A percentile compares a stretch with the other conserved stretches of the same genome.
These are phyloP conservation scores for Diaporthe sp. DNA, from an alignment of 2,329 filamentous ascomycete genomes.

Conservation along the genomic window DNA sequence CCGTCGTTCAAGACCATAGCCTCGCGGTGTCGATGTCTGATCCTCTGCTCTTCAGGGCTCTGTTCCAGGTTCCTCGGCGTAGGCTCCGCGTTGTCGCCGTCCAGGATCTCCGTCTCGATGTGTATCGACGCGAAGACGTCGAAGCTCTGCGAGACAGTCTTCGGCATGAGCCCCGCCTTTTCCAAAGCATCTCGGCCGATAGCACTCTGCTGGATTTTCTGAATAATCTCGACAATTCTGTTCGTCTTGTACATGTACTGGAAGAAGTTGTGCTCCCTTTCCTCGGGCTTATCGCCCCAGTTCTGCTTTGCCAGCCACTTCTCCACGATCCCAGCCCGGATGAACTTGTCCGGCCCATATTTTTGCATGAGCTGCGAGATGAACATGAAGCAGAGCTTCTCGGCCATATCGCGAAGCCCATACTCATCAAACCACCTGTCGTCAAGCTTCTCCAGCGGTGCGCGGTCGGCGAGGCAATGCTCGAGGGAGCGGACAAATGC, in stretches of 20 bases:
- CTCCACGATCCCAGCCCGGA: slow-evolving; percentile 76
- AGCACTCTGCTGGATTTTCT: slow-evolving; percentile 61
- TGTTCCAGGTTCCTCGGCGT: slow-evolving; percentile 63
- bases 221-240: slow-evolving; percentile 67
- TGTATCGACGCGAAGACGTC: slow-evolving; percentile 42
- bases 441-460: slow-evolving; percentile 64
- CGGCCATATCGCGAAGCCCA: slow-evolving; percentile 71
- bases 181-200: slow-evolving; percentile 66
- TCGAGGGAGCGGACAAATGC: slow-evolving; percentile 74
- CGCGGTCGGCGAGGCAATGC: slow-evolving; percentile 64
- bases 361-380: slow-evolving; percentile 71
- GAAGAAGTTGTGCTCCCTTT: slow-evolving; percentile 67
- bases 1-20: slow-evolving; percentile 93
- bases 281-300: slow-evolving; percentile 71
- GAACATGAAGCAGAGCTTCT: slow-evolving; percentile 72
- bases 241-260: slow-evolving; percentile 67
- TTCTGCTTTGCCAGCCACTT: slow-evolving; percentile 82
- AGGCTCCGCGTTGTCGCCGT: slow-evolving; percentile 47
- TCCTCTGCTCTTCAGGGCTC: slow-evolving; percentile 76
- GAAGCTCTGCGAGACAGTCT: slow-evolving; percentile 45
- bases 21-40: slow-evolving; percentile 83
- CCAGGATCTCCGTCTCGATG: slow-evolving; percentile 41
- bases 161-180: slow-evolving; percentile 63
- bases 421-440: slow-evolving; percentile 75
- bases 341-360: slow-evolving; percentile 69